Base-by-base conservation (phyloP, 257 asterid species). In the Galeopsis tetrahit region DNA sequence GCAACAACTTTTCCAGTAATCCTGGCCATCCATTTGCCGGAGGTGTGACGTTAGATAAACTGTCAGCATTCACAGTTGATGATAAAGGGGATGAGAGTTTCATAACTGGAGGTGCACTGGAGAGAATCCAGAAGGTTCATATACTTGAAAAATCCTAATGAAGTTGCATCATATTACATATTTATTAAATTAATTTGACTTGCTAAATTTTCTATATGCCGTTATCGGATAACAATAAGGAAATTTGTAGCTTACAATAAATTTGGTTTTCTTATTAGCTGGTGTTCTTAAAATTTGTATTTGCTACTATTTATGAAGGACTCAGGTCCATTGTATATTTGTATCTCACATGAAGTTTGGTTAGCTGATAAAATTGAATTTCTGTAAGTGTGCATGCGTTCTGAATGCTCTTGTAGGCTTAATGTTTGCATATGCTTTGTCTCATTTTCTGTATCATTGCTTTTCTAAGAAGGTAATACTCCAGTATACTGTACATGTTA, bases 1-100 rank as follows among this genome's bases (percentile, higher is more conserved):
- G 33, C 69, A 63, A 62, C 69, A 17, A 56, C 76, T 68, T 83
- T 46, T 79, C 75, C 95, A 94, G 99, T 82, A 89, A 91, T 71
- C 88, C 91, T 71, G 97, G 97, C 68, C 99, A 91, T 71, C 93
- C 99, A 15, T 94, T 94, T 84, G 95, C 97, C 39, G 95, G 92
- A 56, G 99, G 99, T 43, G 63, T 94, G 66, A 89, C 91, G 73
- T 80, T 94, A 62, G 97, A 94, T 77, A 94, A 84, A 83, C 96
- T 94, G 73, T 94, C 92, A 52, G 99, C 99, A 7, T 79, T 89
- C 82, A 91, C 99, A 2, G 85, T 94, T 69, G 97, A 94, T 84
- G 97, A 94, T 73, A 81, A 77, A 53, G 99, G 97, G 70, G 84
- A 81, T 74, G 99, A 94, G 82, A 82, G 96, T 69, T 91, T 94